Percentiles rank a stretch among this genome's conserved stretches.
These are phyloP conservation scores for Aspergillus egyptiacus DNA, from an alignment of 495 filamentous ascomycete genomes.

Conservation along the genomic window DNA sequence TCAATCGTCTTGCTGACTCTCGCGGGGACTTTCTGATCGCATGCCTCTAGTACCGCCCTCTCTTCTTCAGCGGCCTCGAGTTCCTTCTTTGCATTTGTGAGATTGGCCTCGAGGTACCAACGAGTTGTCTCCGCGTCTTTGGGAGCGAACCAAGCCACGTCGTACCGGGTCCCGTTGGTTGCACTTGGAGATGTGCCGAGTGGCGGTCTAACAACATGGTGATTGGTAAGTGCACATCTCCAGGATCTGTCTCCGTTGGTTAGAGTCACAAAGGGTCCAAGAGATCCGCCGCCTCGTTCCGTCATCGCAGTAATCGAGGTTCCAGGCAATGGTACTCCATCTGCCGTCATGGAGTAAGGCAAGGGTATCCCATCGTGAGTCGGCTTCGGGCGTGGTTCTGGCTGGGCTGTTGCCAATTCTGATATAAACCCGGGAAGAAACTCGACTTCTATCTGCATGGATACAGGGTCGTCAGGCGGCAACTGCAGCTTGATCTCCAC, in stretches of 20 bases:
- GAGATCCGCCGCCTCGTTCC: neutral
- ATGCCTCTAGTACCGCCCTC: neutral
- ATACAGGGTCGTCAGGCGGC: neutral
- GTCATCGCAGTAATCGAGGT: neutral
- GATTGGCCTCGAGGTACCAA: neutral
- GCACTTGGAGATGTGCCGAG: neutral
- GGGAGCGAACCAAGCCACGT: neutral
- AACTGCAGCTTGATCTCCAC: neutral
- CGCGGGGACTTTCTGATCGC: neutral
- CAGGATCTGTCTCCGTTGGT: neutral
- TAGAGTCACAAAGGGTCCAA: conserved; percentile 3
- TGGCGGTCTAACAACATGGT: neutral
- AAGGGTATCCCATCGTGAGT: neutral
- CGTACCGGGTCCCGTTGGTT: neutral
- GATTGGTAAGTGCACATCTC: neutral
- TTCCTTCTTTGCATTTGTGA: no score
- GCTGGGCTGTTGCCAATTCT: neutral
- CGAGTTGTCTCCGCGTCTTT: neutral
- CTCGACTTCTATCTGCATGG: neutral
- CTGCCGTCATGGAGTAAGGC: neutral
- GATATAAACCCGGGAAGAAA: neutral
- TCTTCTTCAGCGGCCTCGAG: neutral
- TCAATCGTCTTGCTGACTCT: neutral
- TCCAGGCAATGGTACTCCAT: neutral
- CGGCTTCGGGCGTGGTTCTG: neutral